These are phyloP conservation scores for Neurospora sublineolata DNA, from an alignment of 495 filamentous ascomycete species.

Conservation along the genomic window DNA sequence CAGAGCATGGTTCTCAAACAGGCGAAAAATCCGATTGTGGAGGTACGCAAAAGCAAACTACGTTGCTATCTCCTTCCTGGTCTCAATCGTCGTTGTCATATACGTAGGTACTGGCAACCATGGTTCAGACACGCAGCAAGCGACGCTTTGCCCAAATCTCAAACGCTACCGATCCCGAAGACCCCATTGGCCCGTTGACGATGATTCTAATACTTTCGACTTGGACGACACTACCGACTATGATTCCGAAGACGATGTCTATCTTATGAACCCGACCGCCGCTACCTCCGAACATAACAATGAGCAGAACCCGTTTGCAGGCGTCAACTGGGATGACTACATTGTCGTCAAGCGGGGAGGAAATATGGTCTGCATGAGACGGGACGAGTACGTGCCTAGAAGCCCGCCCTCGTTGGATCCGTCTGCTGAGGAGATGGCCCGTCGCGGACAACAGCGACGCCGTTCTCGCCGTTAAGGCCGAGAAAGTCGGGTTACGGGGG, in stretches of 20 bases:
- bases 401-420: background rate
- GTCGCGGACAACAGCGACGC: too few relatives aligned
- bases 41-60: background rate
- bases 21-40: background rate
- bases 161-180: too few relatives aligned
- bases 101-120: too few relatives aligned
- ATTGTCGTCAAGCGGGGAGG: background rate
- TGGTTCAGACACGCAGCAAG: too few relatives aligned
- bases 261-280: background rate
- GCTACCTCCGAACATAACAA: background rate
- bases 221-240: too few relatives aligned
- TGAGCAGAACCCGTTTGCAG: background rate
- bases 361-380: background rate
- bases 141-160: too few relatives aligned
- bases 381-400: background rate
- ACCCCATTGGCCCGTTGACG: too few relatives aligned
- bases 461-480: background rate
- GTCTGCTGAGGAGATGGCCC: background rate
- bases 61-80: too few relatives aligned
- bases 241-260: background rate
- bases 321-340: background rate
- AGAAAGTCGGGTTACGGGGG: too few relatives aligned
- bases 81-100: too few relatives aligned
- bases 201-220: too few relatives aligned
- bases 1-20: background rate